Evolutionary conservation across 176 grass and related monocot species (phyloP).

Genomic region (Avena atlantica): DNA sequence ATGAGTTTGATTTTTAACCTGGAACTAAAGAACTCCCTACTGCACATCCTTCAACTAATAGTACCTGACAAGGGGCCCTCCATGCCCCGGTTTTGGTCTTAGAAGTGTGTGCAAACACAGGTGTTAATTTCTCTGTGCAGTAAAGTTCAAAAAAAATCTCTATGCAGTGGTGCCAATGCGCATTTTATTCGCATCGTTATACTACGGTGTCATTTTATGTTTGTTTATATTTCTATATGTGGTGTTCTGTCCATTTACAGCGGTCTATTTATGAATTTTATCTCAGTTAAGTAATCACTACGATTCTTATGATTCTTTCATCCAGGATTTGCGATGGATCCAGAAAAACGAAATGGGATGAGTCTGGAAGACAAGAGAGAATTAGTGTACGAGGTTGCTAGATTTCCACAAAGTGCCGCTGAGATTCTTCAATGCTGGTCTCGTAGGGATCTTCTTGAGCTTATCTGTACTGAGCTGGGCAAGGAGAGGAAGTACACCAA

Average conservation of each 20-base stretch:
- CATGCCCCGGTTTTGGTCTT: neutral
- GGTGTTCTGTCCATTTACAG: constrained; percentile 13
- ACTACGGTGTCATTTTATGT: neutral
- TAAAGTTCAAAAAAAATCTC: no score
- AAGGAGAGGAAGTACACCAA: constrained; percentile 96
- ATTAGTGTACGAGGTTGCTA: constrained; percentile 73
- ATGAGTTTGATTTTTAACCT: neutral
- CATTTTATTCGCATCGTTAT: constrained; percentile 10
- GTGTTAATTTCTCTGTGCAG: neutral
- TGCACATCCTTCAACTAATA: neutral
- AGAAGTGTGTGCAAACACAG: constrained; percentile 8
- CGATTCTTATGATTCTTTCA: constrained; percentile 28
- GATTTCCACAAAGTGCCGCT: constrained; percentile 65
- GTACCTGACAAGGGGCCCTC: neutral
- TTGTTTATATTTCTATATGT: neutral
- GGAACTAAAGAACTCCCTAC: neutral
- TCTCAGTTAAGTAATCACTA: neutral
- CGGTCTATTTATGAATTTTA: constrained; percentile 16
- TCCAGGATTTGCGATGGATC: constrained; percentile 66
- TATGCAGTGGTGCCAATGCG: neutral
- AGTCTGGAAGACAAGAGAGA: constrained; percentile 82
- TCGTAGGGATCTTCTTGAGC: constrained; percentile 79
- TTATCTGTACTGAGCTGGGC: constrained; percentile 83
- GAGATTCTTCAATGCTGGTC: constrained; percentile 95
- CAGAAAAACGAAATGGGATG: constrained; percentile 61